Percentiles rank a stretch among this genome's conserved stretches.
These are phyloP conservation scores for Vinca minor DNA, from an alignment of 257 asterid genomes.

Conservation along the genomic window DNA sequence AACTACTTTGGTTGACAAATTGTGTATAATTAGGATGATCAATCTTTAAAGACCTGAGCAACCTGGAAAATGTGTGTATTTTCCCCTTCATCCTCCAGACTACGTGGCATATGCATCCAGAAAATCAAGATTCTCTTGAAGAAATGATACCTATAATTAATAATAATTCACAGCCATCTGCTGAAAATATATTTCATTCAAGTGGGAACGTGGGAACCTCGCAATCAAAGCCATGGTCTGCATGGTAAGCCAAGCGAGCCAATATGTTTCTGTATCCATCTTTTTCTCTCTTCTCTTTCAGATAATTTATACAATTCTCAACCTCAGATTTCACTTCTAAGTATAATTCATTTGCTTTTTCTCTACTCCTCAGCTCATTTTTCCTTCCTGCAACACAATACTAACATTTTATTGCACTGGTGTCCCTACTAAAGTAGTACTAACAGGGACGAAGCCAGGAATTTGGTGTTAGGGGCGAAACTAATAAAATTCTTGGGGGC, in stretches of 20 bases:
- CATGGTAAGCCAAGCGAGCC: slow-evolving; percentile 53
- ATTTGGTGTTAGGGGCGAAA: too few species aligned
- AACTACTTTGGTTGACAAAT: too few species aligned
- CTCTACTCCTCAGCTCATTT: slow-evolving; percentile 56
- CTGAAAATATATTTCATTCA: slow-evolving; percentile 7
- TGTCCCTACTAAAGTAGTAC: too few species aligned
- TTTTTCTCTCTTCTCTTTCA: slow-evolving; percentile 57
- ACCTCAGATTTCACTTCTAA: slow-evolving; percentile 66
- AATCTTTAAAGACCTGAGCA: too few species aligned
- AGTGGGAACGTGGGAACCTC: slow-evolving; percentile 70
- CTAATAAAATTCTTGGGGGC: too few species aligned
- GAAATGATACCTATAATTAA: neutral
- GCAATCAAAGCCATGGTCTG: slow-evolving; percentile 54
- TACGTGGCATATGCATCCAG: neutral
- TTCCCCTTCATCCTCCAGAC: neutral
- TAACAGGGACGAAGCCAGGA: too few species aligned
- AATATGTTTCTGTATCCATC: slow-evolving; percentile 62
- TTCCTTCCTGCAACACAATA: slow-evolving; percentile 41
- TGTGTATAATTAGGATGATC: too few species aligned
- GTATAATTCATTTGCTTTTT: slow-evolving; percentile 53
- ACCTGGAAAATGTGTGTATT: too few species aligned
- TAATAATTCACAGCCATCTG: neutral
- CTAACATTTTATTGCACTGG: neutral
- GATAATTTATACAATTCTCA: slow-evolving; percentile 47
- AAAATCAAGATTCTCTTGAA: neutral